Evolutionary conservation across 2,329 filamentous ascomycete species (phyloP), one percentile per base, ranked within the genome.

Genomic region (Calycina herbarum): DNA sequence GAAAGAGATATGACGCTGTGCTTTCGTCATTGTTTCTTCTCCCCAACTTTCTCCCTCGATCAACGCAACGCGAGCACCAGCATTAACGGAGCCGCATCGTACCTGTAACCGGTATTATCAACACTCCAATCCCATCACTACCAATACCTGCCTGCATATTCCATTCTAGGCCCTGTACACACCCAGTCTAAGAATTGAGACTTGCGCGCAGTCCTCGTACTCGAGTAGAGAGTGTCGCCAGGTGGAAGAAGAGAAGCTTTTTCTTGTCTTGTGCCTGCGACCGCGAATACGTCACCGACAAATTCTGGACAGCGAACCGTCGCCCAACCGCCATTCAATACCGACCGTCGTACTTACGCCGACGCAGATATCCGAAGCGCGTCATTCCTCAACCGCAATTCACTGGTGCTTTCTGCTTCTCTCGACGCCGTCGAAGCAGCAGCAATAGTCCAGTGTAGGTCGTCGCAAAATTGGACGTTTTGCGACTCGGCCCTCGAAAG

Each of bases 341-440:
- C 31, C 31, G 13, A 42, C 40, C 42, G 42, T 45, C 42, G 17
- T n/a, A n/a, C 42, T 24, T 24, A 11, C 45, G 45, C 45, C n/a
- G 45, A 51, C n/a, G 45, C 45, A 24, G 45, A 51, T 51, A 51
- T 51, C 45, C 45, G 45, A 24, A 51, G 45, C 45, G 45, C 45
- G 45, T 51, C 45, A 51, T 51, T 27, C 45, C 45, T 51, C 8
- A 2, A 24, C 42, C 45, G 45, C 45, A 27, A 51, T 51, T 51
- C 45, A 51, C 45, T 5, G 8, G 10, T 10, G 4, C 7, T 51
- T 15, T 10, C 27, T 29, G 27, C 27, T 4, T 29, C 27, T 20
- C n/a, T n/a, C n/a, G n/a, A n/a, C 42, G 42, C n/a, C n/a, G 42
- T 24, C 4, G 10, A 20, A 24, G 8, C 45, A 51, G 45, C 45